Percentiles rank a stretch among this genome's conserved stretches.
Conservation (phyloP, 2,329 filamentous ascomycete species). For the Diaporthe sp. region DNA sequence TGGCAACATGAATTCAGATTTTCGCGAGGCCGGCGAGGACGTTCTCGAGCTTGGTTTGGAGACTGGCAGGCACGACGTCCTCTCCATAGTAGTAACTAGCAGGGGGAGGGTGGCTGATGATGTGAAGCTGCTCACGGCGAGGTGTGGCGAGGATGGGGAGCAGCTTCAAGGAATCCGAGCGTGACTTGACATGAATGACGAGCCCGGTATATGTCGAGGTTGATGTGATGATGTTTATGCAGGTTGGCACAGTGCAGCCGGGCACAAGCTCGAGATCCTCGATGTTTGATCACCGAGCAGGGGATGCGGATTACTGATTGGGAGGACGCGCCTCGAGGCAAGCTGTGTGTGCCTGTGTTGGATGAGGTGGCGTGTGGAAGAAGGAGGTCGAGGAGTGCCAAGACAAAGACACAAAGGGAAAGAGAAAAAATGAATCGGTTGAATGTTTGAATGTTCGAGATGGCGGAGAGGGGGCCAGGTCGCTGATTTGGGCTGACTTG, state of each 20-base stretch:
- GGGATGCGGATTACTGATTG: slow-evolving; percentile 2
- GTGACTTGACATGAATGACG: slow-evolving; percentile 30
- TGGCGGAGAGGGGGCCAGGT: slow-evolving; percentile 2
- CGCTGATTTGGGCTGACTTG: slow-evolving; percentile 4
- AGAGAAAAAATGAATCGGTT: background rate
- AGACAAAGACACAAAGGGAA: slow-evolving; percentile 1
- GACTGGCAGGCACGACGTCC: slow-evolving; percentile 31
- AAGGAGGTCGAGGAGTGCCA: slow-evolving; percentile 15
- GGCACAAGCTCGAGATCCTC: slow-evolving; percentile 6
- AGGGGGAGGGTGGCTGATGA: background rate
- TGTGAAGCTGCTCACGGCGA: slow-evolving; percentile 35
- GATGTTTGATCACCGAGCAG: slow-evolving; percentile 23
- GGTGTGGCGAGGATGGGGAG: slow-evolving; percentile 18
- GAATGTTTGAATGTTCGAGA: slow-evolving; percentile 4
- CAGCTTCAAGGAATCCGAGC: slow-evolving; percentile 31
- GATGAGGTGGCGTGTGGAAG: slow-evolving; percentile 1
- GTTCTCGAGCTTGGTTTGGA: slow-evolving; percentile 37
- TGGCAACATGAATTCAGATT: slow-evolving; percentile 38
- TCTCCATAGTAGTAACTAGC: slow-evolving; percentile 36
- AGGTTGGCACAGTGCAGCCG: background rate
- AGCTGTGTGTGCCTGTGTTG: background rate
- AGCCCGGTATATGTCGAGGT: background rate
- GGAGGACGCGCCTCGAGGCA: background rate
- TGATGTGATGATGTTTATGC: background rate
- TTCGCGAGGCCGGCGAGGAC: slow-evolving; percentile 38